Conservation (phyloP, 2,329 filamentous ascomycete species). For the Fusarium mangiferae region DNA sequence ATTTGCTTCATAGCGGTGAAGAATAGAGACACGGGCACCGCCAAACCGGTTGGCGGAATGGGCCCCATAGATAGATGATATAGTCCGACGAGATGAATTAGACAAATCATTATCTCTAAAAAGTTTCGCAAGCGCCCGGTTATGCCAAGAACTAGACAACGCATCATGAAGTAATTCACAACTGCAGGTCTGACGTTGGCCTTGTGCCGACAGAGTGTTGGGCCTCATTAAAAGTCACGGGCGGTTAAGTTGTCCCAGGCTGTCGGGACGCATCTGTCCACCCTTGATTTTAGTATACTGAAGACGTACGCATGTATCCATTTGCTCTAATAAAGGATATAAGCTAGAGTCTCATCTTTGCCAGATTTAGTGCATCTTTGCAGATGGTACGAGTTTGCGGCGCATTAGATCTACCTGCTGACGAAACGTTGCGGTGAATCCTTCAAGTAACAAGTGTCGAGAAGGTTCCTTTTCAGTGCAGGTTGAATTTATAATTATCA, state of each 20-base stretch:
- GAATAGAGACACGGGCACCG: slow-evolving; percentile 7
- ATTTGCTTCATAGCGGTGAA: slow-evolving; percentile 31
- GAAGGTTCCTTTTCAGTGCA: not conserved
- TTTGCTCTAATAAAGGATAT: not conserved
- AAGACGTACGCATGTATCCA: not conserved
- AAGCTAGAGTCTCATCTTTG: not conserved
- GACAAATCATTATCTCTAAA: slow-evolving; percentile 11
- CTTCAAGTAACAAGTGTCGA: slow-evolving; percentile 1
- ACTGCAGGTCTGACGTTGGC: not conserved
- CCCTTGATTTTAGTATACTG: not conserved
- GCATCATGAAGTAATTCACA: not conserved
- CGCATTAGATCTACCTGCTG: slow-evolving; percentile 10
- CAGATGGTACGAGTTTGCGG: not conserved
- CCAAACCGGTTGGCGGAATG: slow-evolving; percentile 1
- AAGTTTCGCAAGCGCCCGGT: slow-evolving; percentile 15
- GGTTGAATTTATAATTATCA: not conserved
- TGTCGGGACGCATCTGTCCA: not conserved
- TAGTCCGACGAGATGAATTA: slow-evolving; percentile 28
- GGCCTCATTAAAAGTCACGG: not conserved
- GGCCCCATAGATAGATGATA: slow-evolving; percentile 4
- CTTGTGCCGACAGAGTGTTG: not conserved
- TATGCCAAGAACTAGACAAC: not conserved
- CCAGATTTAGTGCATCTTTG: not conserved
- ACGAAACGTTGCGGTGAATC: slow-evolving; percentile 25
- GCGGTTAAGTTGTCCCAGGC: slow-evolving; percentile 13